These are phyloP conservation scores for Geranomyces variabilis DNA, from an alignment of 192 early-diverging fungal genomes.

Conservation along the genomic window DNA sequence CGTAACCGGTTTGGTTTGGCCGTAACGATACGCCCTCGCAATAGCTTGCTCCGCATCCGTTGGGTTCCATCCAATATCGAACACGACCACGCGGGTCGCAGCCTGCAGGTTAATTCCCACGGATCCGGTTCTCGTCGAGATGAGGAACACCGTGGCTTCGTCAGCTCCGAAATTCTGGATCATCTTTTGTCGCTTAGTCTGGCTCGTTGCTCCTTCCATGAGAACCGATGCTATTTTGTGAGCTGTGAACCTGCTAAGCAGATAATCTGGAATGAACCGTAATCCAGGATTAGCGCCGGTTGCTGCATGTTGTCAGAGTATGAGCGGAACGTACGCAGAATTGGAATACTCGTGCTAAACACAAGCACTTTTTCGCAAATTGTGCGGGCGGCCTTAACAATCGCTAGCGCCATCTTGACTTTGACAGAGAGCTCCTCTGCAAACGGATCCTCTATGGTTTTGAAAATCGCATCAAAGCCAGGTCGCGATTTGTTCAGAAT, in stretches of 20 bases:
- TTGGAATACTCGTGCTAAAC: constrained; percentile 71
- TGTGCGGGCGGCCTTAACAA: constrained; percentile 50
- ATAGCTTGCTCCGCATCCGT: constrained; percentile 53
- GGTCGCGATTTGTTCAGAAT: too few species aligned
- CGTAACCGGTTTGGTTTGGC: constrained; percentile 46
- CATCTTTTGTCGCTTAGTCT: constrained; percentile 13
- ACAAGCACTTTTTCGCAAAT: constrained; percentile 71
- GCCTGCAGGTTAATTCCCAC: constrained; percentile 64
- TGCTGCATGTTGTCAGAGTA: too few species aligned
- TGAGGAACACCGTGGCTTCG: background rate
- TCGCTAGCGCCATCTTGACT: constrained; percentile 57
- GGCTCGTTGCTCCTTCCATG: constrained; percentile 3
- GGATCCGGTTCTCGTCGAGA: constrained; percentile 48
- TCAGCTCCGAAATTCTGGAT: constrained; percentile 22
- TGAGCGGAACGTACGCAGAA: constrained; percentile 67
- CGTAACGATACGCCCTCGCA: constrained; percentile 58
- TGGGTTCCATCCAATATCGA: constrained; percentile 67
- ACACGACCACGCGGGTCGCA: constrained; percentile 57
- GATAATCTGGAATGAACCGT: constrained; percentile 8
- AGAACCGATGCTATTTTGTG: background rate
- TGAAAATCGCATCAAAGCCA: too few species aligned
- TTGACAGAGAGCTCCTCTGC: constrained; percentile 11
- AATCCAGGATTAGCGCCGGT: too few species aligned
- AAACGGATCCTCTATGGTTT: too few species aligned
- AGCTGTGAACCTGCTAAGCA: background rate